Percentiles rank a stretch among this genome's conserved stretches.
Evolutionary conservation across 371 early-diverging fungal species (phyloP).

Genomic region (Haplosporangium sp.): DNA sequence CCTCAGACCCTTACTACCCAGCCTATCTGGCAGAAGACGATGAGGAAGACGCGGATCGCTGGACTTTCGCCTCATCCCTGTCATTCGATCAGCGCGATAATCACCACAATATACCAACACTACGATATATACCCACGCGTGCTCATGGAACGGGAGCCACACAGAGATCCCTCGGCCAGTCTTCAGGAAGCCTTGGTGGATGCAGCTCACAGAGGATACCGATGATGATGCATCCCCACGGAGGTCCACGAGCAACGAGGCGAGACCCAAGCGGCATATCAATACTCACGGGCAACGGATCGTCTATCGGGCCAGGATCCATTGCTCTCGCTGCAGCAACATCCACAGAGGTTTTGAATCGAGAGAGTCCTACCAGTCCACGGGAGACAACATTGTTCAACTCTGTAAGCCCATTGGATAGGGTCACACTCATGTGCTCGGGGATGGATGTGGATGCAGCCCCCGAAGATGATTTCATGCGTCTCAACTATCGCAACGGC

Average conservation of each 20-base stretch:
- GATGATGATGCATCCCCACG: conserved; percentile 20
- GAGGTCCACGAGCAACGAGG: conserved; percentile 13
- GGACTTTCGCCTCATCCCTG: conserved; percentile 56
- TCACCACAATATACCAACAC: conserved; percentile 34
- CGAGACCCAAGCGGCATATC: conserved; percentile 37
- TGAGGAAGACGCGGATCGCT: conserved; percentile 54
- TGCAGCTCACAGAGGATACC: conserved; percentile 33
- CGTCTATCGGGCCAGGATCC: conserved; percentile 45
- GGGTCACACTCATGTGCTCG: conserved; percentile 43
- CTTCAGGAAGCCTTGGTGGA: conserved; percentile 43
- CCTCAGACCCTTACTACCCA: conserved; percentile 49
- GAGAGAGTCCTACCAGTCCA: conserved; percentile 29
- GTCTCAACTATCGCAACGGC: conserved; percentile 6
- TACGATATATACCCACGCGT: conserved; percentile 51
- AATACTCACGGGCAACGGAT: conserved; percentile 34
- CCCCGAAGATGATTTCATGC: conserved; percentile 18
- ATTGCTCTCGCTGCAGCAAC: conserved; percentile 18
- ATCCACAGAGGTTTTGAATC: conserved; percentile 20
- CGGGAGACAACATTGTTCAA: conserved; percentile 44
- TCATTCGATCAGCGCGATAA: conserved; percentile 54
- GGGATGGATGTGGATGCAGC: conserved; percentile 26
- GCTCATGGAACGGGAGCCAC: conserved; percentile 22
- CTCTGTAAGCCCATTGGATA: conserved; percentile 47
- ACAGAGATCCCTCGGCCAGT: conserved; percentile 39
- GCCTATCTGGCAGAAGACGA: conserved; percentile 51